Percentiles rank a stretch among this genome's conserved stretches.
Conservation (phyloP, 352 stramenopile species). For the Globisporangium spiculum region DNA sequence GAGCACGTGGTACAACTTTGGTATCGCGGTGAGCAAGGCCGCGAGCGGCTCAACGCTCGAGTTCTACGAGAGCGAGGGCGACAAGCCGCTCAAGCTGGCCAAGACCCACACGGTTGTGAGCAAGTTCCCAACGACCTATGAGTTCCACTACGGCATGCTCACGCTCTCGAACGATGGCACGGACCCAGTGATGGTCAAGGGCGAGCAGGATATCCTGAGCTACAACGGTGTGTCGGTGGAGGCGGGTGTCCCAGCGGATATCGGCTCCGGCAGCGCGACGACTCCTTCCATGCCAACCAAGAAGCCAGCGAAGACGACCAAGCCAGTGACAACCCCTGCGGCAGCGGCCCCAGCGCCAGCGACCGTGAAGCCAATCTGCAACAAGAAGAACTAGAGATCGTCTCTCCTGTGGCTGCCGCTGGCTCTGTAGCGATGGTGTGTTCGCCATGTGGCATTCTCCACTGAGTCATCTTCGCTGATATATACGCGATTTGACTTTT, state of each 20-base stretch:
- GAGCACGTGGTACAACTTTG: constrained; percentile 69
- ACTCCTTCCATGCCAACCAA: constrained; percentile 4
- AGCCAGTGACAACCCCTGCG: neutral
- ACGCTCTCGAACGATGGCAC: constrained; percentile 44
- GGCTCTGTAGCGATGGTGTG: neutral
- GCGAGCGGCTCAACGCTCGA: constrained; percentile 27
- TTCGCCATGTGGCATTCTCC: too few relatives aligned
- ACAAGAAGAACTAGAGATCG: constrained; percentile 5
- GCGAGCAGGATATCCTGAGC: constrained; percentile 50
- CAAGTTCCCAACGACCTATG: constrained; percentile 26
- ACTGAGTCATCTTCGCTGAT: neutral
- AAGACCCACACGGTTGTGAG: constrained; percentile 30
- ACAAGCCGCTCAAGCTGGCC: constrained; percentile 30
- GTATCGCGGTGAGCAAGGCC: constrained; percentile 33
- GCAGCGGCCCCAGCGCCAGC: neutral
- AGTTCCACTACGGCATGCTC: constrained; percentile 54
- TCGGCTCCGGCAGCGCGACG: constrained; percentile 17
- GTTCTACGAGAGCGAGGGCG: constrained; percentile 52
- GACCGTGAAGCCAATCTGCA: constrained; percentile 6
- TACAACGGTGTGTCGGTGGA: constrained; percentile 68
- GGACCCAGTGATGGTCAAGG: constrained; percentile 38
- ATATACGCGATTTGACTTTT: neutral
- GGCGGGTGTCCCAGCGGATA: constrained; percentile 15
- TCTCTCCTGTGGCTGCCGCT: neutral
- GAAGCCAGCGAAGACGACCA: neutral